Base-by-base conservation (phyloP, 192 early-diverging fungal species). In the Phycomyces nitens region DNA sequence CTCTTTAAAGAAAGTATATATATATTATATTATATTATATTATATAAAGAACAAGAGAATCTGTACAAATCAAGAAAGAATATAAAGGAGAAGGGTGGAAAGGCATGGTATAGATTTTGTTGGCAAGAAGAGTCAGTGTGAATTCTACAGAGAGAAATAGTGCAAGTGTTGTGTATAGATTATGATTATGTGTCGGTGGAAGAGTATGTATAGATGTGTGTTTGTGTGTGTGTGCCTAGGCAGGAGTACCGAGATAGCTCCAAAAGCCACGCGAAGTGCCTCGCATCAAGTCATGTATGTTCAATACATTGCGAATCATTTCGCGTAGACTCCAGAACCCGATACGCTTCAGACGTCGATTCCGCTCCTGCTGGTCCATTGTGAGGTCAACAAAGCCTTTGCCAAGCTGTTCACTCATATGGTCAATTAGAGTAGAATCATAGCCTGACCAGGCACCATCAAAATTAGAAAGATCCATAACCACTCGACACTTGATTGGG, bases 401-500 rank as follows among this genome's bases (percentile, higher is more conserved):
- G 18, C 97, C 95, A 20, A 95, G 75, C 54, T 92, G 89, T 56
- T 92, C 89, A 0, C 87, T 84, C 12, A 95, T 78, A 14, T 86
- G 74, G 23, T 84, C 84, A 43, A 88, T 84, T 55, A 97, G 64
- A 2, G 84, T 86, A 3, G 92, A 91, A 53, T 93, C 89, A 73
- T 90, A 93, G 16, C 92, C 78, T 11, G 89, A 90, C 96, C 96
- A 99, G 0, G 94, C 84, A 21, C 96, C 96, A 69, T 95, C 88
- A 76, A 95, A 96, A 62, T 95, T 89, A 42, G 80, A 77, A 27
- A 89, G 52, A 53, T 87, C 82, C 76, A 94, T 82, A 41, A 86
- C 86, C 14, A 93, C 82, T 39, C 86, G 86, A 71, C 91, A 92
- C 26, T 85, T 83, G 70, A 99, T 84, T 2, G 91, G 85, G 23